Evolutionary conservation across 2,329 filamentous ascomycete genomes (phyloP).

Genomic region (Neonectria ditissima): DNA sequence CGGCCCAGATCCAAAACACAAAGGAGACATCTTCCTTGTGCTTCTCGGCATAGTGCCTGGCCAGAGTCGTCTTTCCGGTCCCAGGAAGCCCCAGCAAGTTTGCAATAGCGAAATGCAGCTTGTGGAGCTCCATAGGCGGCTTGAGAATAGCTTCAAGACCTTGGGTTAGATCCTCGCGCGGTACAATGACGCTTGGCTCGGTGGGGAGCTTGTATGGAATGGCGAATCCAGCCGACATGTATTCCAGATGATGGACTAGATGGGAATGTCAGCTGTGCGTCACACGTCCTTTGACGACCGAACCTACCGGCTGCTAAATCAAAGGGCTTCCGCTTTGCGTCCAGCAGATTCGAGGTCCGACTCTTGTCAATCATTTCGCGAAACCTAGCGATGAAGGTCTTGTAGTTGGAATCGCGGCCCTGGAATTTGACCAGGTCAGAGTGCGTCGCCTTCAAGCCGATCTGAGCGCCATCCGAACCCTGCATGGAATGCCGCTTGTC

Average conservation of each 20-base stretch:
- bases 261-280: background rate
- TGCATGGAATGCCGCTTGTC: slow-evolving; percentile 28
- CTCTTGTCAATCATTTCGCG: slow-evolving; percentile 16
- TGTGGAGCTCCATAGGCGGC: slow-evolving; percentile 3
- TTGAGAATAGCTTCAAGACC: slow-evolving; percentile 4
- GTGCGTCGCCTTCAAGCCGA: slow-evolving; percentile 21
- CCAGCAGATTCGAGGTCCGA: slow-evolving; percentile 12
- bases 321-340: slow-evolving; percentile 21
- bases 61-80: slow-evolving; percentile 26
- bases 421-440: slow-evolving; percentile 26
- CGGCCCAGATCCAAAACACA: slow-evolving; percentile 25
- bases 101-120: slow-evolving; percentile 25
- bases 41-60: slow-evolving; percentile 20
- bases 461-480: slow-evolving; percentile 20
- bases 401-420: slow-evolving; percentile 24
- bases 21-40: slow-evolving; percentile 17
- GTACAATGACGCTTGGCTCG: slow-evolving; percentile 14
- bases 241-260: slow-evolving; percentile 22
- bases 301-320: slow-evolving; percentile 20
- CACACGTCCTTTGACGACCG: background rate
- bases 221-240: slow-evolving; percentile 15
- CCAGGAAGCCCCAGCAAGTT: slow-evolving; percentile 23
- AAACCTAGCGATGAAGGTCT: slow-evolving; percentile 15
- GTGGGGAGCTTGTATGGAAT: slow-evolving; percentile 21
- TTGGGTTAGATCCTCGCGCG: slow-evolving; percentile 12